Evolutionary conservation across 78 protist species (phyloP).

Genomic region (Speleostelium caveatum): DNA sequence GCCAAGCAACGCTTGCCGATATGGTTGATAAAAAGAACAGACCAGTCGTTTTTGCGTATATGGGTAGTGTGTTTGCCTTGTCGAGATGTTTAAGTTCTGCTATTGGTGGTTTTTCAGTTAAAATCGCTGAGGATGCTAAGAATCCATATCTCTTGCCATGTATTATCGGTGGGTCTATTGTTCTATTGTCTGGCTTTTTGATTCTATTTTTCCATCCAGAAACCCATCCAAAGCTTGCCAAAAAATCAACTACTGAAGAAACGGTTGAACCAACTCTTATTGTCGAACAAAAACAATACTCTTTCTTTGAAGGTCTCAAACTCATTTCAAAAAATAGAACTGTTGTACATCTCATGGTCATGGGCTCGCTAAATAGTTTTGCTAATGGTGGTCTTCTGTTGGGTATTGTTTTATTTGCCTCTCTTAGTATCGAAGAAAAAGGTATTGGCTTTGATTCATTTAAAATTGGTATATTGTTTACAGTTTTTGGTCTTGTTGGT

Average conservation of each 20-base stretch:
- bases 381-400: slow-evolving; percentile 16
- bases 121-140: neutral
- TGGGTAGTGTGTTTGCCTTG: slow-evolving; percentile 38
- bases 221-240: slow-evolving; percentile 38
- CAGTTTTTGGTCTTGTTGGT: slow-evolving; percentile 27
- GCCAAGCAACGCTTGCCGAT: slow-evolving; percentile 42
- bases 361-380: slow-evolving; percentile 11
- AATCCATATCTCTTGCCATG: slow-evolving; percentile 52
- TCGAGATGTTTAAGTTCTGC: slow-evolving; percentile 40
- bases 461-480: slow-evolving; percentile 36
- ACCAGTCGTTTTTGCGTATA: slow-evolving; percentile 26
- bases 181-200: slow-evolving; percentile 5
- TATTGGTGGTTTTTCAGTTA: slow-evolving; percentile 5
- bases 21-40: slow-evolving; percentile 40
- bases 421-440: neutral
- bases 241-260: neutral
- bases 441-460: slow-evolving; percentile 27
- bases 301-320: slow-evolving; percentile 20
- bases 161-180: slow-evolving; percentile 25
- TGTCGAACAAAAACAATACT: neutral
- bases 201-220: slow-evolving; percentile 18
- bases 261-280: neutral
- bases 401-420: slow-evolving; percentile 6
- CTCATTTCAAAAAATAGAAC: neutral
- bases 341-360: neutral